Conservation (phyloP, 179 eudicot species). For the Silene noctiflora region DNA sequence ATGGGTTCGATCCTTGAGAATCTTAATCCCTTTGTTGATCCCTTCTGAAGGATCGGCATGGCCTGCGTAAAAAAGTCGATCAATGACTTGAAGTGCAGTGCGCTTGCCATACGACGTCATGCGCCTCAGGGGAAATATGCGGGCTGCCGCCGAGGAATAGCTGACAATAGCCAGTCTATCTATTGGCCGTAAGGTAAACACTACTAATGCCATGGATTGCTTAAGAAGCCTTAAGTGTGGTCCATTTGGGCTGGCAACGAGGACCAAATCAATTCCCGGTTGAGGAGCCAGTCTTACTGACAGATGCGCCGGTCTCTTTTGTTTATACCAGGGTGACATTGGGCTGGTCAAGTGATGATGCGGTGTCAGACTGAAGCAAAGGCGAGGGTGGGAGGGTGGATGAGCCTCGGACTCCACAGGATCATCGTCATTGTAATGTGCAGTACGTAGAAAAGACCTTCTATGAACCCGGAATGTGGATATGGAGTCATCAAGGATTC, state of each 20-base stretch:
- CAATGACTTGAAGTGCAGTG: conserved; percentile 74
- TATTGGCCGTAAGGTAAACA: conserved; percentile 59
- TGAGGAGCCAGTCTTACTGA: conserved; percentile 55
- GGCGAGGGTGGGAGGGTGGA: conserved; percentile 48
- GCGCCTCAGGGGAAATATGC: conserved; percentile 73
- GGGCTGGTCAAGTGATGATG: conserved; percentile 26
- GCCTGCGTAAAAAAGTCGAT: conserved; percentile 68
- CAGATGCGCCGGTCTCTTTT: conserved; percentile 46
- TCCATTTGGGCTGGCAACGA: conserved; percentile 83
- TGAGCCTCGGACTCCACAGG: conserved; percentile 63
- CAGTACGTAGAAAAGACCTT: conserved; percentile 67
- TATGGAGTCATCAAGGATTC: conserved; percentile 77
- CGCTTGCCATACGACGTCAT: conserved; percentile 80
- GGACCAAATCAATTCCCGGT: conserved; percentile 69
- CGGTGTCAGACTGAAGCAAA: conserved; percentile 44
- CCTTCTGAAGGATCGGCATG: conserved; percentile 77
- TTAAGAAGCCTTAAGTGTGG: conserved; percentile 85
- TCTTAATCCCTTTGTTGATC: conserved; percentile 72
- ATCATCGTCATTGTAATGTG: conserved; percentile 79
- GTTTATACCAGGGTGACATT: conserved; percentile 35
- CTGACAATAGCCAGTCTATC: conserved; percentile 81
- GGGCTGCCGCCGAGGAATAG: conserved; percentile 73
- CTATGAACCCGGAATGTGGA: conserved; percentile 70
- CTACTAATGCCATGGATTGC: conserved; percentile 73
- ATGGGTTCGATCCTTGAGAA: conserved; percentile 66